Percentiles rank a stretch among this genome's conserved stretches.
phyloP scores from a whole-genome alignment of 2,329 filamentous ascomycete genomes.

The Corynespora cassiicola region DNA sequence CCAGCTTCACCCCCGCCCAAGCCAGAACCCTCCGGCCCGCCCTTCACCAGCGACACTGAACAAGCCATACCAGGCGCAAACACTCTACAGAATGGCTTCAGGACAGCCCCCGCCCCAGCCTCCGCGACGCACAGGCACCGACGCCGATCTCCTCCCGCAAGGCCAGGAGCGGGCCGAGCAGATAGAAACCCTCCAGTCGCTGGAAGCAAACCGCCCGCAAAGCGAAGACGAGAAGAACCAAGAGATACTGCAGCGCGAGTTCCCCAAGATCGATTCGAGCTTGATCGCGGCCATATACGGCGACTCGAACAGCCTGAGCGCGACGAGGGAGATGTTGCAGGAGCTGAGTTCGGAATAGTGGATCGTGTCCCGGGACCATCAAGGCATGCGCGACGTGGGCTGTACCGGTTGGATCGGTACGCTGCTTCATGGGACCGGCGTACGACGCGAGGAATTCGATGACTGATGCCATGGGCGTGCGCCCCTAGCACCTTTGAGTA shows the following conservation, averaged over 20 bases:
- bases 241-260: slow-evolving; percentile 50
- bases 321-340: slow-evolving; percentile 53
- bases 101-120: slow-evolving; percentile 34
- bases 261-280: slow-evolving; percentile 51
- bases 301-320: slow-evolving; percentile 49
- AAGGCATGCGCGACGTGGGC: neutral
- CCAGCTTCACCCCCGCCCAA: too few relatives aligned
- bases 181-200: slow-evolving; percentile 51
- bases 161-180: slow-evolving; percentile 50
- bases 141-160: slow-evolving; percentile 47
- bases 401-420: too few relatives aligned
- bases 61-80: too few relatives aligned
- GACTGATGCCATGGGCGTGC: too few relatives aligned
- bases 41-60: too few relatives aligned
- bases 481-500: too few relatives aligned
- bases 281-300: slow-evolving; percentile 55
- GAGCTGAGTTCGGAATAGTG: slow-evolving; percentile 44
- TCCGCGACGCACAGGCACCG: slow-evolving; percentile 38
- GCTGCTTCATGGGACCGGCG: too few relatives aligned
- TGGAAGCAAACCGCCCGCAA: slow-evolving; percentile 37
- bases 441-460: too few relatives aligned
- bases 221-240: slow-evolving; percentile 50
- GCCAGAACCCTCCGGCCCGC: too few relatives aligned
- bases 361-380: neutral
- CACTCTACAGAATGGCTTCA: too few relatives aligned